Conservation (phyloP, 2,329 filamentous ascomycete species). For the Aotearoamyces nothofagi region DNA sequence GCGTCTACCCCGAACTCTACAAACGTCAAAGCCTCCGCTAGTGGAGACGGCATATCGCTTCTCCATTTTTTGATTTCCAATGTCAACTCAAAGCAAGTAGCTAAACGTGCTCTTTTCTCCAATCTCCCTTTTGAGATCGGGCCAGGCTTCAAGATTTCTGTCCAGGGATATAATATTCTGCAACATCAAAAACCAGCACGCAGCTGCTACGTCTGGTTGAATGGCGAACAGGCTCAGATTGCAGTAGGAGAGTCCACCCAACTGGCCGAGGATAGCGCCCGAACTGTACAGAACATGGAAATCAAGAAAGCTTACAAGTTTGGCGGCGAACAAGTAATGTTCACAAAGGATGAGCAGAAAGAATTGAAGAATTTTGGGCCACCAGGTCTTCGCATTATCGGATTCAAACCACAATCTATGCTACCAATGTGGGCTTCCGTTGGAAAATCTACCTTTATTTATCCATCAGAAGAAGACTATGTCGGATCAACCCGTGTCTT, state of each 20-base stretch:
- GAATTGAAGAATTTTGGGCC: slow-evolving; percentile 66
- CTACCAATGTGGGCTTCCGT: slow-evolving; percentile 74
- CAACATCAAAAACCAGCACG: slow-evolving; percentile 70
- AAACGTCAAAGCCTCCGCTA: slow-evolving; percentile 47
- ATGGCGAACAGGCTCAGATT: slow-evolving; percentile 74
- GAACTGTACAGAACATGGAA: slow-evolving; percentile 64
- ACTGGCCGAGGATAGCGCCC: slow-evolving; percentile 63
- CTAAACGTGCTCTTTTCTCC: slow-evolving; percentile 74
- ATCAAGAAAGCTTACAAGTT: slow-evolving; percentile 92
- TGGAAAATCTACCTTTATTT: slow-evolving; percentile 82
- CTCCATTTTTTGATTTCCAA: slow-evolving; percentile 71
- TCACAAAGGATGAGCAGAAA: slow-evolving; percentile 71
- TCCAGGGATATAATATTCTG: slow-evolving; percentile 84
- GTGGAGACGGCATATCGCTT: slow-evolving; percentile 61
- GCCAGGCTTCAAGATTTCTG: slow-evolving; percentile 69
- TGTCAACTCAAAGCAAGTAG: slow-evolving; percentile 78
- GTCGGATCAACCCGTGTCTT: slow-evolving; percentile 89
- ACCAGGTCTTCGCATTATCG: slow-evolving; percentile 74
- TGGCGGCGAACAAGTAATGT: slow-evolving; percentile 77
- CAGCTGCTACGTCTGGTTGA: slow-evolving; percentile 77
- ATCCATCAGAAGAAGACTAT: slow-evolving; percentile 80
- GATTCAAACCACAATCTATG: slow-evolving; percentile 70
- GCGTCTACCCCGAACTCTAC: slow-evolving; percentile 38
- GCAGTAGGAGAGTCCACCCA: slow-evolving; percentile 59
- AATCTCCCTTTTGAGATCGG: slow-evolving; percentile 79